Base-by-base conservation (phyloP, 2,329 filamentous ascomycete genomes). In the Penicillium sp. region DNA sequence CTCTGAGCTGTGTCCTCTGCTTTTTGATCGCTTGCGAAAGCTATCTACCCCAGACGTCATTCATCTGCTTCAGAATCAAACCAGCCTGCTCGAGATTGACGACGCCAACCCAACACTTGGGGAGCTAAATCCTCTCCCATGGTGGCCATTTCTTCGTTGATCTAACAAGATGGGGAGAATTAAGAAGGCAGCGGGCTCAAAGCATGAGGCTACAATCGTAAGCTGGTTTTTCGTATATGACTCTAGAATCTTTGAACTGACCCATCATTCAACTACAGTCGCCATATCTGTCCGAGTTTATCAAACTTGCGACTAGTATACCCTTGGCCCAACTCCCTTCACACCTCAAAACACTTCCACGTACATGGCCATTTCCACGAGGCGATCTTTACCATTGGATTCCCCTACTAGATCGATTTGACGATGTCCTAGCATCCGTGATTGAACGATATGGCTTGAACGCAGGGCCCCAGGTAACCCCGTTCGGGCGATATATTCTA, bases 301-400 rank as follows among this genome's bases (percentile, higher is more conserved):
- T 96, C 66, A 79, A 86, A 66, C 80, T 81, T 63, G 86, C 89
- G 50, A 85, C 85, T 62, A 68, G 62, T 54, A 58, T 70, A 56
- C 83, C 91, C 48, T 77, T 97, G 66, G 86, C 88, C 66, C 83
- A 89, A 70, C 81, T 99, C 63, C 90, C 91, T 64, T 78, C 83
- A 65, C 84, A 88, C 63, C 87, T 99, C 62, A 81, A 82, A 65
- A 83, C 82, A 56, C 97, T 97, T 70, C 91, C 93, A 58, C 86
- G 87, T 62, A 81, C 87, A 81, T 99, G 94, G 94, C 91, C 92
- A 2, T 96, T 97, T 68, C 93, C 93, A 40, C 85, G 93, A 71
- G 95, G 94, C 59, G 94, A 99, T 71, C 79, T 97, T 28, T 97
- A 97, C 71, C 93, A 99, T 79, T 99, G 95, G 95, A 97, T 99